Evolutionary conservation across 2,329 filamentous ascomycete species (phyloP).

Genomic region (Claviceps monticola): DNA sequence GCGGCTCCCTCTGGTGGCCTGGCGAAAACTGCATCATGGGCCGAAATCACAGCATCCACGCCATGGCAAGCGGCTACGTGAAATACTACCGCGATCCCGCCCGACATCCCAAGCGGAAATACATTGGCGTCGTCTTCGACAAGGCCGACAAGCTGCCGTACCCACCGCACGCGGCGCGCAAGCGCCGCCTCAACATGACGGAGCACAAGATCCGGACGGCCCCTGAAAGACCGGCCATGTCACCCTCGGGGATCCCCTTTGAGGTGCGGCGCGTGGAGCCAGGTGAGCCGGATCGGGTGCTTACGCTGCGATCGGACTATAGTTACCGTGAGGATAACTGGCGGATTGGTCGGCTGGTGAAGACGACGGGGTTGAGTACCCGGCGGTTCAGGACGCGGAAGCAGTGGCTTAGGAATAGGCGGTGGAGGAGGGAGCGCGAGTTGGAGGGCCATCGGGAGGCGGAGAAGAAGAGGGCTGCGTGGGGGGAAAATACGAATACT

Average conservation of each 20-base stretch:
- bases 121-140: conserved; percentile 85
- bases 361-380: conserved; percentile 34
- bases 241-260: conserved; percentile 36
- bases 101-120: conserved; percentile 74
- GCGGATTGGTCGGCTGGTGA: conserved; percentile 40
- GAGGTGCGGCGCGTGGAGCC: conserved; percentile 28
- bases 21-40: conserved; percentile 94
- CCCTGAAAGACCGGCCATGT: conserved; percentile 25
- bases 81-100: conserved; percentile 89
- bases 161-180: conserved; percentile 57
- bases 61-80: conserved; percentile 75
- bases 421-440: conserved; percentile 29
- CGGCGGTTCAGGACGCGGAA: conserved; percentile 37
- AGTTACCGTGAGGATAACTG: conserved; percentile 48
- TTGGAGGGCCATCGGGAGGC: conserved; percentile 28
- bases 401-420: conserved; percentile 30
- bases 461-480: conserved; percentile 18
- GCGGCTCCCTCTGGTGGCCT: conserved; percentile 85
- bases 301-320: conserved; percentile 39
- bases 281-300: conserved; percentile 31
- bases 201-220: conserved; percentile 31
- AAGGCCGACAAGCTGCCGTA: conserved; percentile 69
- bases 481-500: conserved; percentile 16
- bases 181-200: conserved; percentile 63
- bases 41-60: conserved; percentile 90